These are phyloP conservation scores for Spathaspora boniae DNA, from an alignment of 805 yeast species.

Conservation along the genomic window DNA sequence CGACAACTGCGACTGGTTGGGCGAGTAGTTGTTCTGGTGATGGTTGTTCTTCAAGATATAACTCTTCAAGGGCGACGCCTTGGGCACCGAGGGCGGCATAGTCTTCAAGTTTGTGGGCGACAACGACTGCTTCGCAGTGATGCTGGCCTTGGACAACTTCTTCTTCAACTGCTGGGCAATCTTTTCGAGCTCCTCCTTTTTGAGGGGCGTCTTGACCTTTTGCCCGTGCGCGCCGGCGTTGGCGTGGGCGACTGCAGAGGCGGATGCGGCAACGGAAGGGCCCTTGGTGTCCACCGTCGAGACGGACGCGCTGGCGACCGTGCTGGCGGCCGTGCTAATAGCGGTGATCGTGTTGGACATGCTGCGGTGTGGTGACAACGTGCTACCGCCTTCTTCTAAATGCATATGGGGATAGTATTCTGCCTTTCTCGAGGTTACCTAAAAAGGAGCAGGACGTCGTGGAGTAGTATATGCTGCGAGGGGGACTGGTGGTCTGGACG, in stretches of 20 bases:
- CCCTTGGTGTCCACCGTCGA: neutral
- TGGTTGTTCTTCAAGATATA: conserved; percentile 20
- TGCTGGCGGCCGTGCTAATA: too few relatives aligned
- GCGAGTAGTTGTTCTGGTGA: conserved; percentile 16
- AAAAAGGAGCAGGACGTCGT: too few relatives aligned
- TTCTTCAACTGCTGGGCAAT: conserved; percentile 42
- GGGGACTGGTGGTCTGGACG: too few relatives aligned
- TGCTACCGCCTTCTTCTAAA: too few relatives aligned
- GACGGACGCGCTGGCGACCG: too few relatives aligned
- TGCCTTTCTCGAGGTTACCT: too few relatives aligned
- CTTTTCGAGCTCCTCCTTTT: conserved; percentile 42
- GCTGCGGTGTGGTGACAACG: too few relatives aligned
- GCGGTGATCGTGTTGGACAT: too few relatives aligned
- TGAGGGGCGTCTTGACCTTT: conserved; percentile 32
- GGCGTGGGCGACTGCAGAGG: neutral
- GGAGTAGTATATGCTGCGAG: too few relatives aligned
- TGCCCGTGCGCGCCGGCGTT: conserved; percentile 1
- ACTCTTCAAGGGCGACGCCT: conserved; percentile 29
- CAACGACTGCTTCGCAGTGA: conserved; percentile 37
- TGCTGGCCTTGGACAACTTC: conserved; percentile 41
- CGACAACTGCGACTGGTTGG: conserved; percentile 20
- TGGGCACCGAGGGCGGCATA: conserved; percentile 14
- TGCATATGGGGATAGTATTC: too few relatives aligned
- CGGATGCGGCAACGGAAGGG: neutral
- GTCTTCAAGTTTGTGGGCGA: conserved; percentile 19